Evolutionary conservation across 1,284 basidiomycete species (phyloP).

Genomic region (Prillingera fragicola): DNA sequence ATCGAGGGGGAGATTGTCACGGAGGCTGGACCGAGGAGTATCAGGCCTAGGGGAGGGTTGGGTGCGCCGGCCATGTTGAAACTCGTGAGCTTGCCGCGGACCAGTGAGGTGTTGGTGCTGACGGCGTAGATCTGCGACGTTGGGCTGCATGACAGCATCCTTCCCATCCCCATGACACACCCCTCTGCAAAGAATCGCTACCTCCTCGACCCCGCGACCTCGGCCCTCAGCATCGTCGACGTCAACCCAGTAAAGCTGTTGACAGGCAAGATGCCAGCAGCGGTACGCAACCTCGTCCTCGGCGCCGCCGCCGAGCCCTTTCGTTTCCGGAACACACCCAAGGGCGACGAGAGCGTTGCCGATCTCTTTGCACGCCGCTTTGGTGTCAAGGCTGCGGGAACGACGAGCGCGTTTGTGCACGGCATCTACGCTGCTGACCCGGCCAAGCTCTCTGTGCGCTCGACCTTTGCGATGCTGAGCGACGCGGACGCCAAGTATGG

Average conservation of each 20-base stretch:
- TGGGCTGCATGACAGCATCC: conserved; percentile 22
- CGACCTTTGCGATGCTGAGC: conserved; percentile 70
- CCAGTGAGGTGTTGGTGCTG: background rate
- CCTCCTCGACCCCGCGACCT: conserved; percentile 23
- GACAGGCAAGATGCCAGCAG: background rate
- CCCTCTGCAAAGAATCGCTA: conserved; percentile 44
- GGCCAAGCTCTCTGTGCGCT: conserved; percentile 63
- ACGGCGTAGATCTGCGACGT: conserved; percentile 23
- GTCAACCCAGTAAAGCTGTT: conserved; percentile 5
- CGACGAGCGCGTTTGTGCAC: conserved; percentile 81
- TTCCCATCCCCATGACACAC: conserved; percentile 35
- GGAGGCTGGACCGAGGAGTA: conserved; percentile 76
- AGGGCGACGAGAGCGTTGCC: conserved; percentile 73
- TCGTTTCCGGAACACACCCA: conserved; percentile 49
- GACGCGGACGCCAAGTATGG: conserved; percentile 61
- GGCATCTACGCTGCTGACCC: conserved; percentile 90
- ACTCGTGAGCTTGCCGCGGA: conserved; percentile 56
- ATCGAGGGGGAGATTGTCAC: conserved; percentile 55
- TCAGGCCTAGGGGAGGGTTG: conserved; percentile 65
- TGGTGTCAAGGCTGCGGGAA: conserved; percentile 63
- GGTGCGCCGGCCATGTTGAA: conserved; percentile 58
- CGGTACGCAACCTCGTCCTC: conserved; percentile 49
- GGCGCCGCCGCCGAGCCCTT: conserved; percentile 60
- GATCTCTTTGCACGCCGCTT: conserved; percentile 71
- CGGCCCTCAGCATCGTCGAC: conserved; percentile 2